Base-by-base conservation (phyloP, 345 rosid species). In the Eucalyptus globulus region DNA sequence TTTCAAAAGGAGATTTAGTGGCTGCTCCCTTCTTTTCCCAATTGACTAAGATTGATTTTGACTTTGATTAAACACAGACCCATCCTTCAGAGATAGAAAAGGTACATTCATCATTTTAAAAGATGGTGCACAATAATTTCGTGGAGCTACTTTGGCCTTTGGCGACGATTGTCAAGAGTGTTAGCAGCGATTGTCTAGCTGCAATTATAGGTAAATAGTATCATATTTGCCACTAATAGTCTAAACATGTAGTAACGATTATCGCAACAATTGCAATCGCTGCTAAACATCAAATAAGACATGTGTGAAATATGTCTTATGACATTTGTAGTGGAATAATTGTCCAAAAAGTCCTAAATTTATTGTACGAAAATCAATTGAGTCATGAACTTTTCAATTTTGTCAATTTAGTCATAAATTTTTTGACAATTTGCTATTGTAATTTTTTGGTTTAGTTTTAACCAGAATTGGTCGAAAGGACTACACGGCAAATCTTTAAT, bases 301-400 rank as follows among this genome's bases (percentile, higher is more conserved):
- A 21, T 2, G 14, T 10, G 22, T 37, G 27, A 76, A 37, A 21
- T 11, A 2, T 37, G 14, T 37, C 47, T 6, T 5, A 40, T 76
- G 27, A 76, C 47, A 76, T 76, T 40, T 21, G 47, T 1, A 21
- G 6, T 76, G 27, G 14, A 9, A 76, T 37, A 76, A 21, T 21
- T 40, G 2, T 76, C 9, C 15, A 37, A 37, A 37, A 11, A 37
- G 27, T 21, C 2, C 2, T 19, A 10, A 19, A 10, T 16, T 21
- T 72, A 19, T 37, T 19, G 4, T 11, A 72, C 0, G 1, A 3
- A 1, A 11, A 26, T 76, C 1, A 40, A 40, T 37, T 76, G 0
- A 21, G 0, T 11, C 2, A 76, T 76, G 2, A 76, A 40, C 3
- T 21, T 76, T 21, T 76, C 5, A 40, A 19, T 37, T 37, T 76